These are phyloP conservation scores for Mucor indicus DNA, from an alignment of 371 early-diverging fungal genomes.

Conservation along the genomic window DNA sequence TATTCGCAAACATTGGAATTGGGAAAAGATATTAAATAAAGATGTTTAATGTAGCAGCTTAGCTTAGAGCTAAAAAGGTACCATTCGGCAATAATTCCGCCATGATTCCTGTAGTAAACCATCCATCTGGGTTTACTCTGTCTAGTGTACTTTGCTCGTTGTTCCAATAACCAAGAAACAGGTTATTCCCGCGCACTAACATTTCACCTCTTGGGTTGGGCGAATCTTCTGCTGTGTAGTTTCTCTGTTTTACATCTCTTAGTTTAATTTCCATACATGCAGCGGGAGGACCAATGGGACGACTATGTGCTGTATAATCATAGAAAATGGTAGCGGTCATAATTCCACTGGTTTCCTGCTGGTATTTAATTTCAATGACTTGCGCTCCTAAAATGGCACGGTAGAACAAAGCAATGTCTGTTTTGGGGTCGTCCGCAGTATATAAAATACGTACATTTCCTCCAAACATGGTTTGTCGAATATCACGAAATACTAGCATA, in stretches of 20 bases:
- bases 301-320: constrained; percentile 31
- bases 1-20: constrained; percentile 23
- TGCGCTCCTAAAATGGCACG: constrained; percentile 38
- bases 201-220: constrained; percentile 72
- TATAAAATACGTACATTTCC: constrained; percentile 43
- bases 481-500: constrained; percentile 23
- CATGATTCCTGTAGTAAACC: constrained; percentile 78
- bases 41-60: too few relatives aligned
- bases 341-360: constrained; percentile 50
- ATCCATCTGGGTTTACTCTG: constrained; percentile 58
- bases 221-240: constrained; percentile 57
- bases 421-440: constrained; percentile 52
- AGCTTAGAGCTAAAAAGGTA: constrained; percentile 24
- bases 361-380: constrained; percentile 46
- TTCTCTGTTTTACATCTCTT: constrained; percentile 45
- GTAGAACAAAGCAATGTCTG: constrained; percentile 23
- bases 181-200: constrained; percentile 36
- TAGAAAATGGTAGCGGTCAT: constrained; percentile 37
- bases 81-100: constrained; percentile 61
- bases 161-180: constrained; percentile 44
- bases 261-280: constrained; percentile 78
- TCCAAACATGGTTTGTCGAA: constrained; percentile 66
- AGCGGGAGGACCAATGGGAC: constrained; percentile 56
- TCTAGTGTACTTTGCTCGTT: constrained; percentile 35
- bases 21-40: constrained; percentile 11